Evolutionary conservation across 192 early-diverging fungal genomes (phyloP), one percentile per base, ranked within the genome.

Genomic region (Coemansia sp.): DNA sequence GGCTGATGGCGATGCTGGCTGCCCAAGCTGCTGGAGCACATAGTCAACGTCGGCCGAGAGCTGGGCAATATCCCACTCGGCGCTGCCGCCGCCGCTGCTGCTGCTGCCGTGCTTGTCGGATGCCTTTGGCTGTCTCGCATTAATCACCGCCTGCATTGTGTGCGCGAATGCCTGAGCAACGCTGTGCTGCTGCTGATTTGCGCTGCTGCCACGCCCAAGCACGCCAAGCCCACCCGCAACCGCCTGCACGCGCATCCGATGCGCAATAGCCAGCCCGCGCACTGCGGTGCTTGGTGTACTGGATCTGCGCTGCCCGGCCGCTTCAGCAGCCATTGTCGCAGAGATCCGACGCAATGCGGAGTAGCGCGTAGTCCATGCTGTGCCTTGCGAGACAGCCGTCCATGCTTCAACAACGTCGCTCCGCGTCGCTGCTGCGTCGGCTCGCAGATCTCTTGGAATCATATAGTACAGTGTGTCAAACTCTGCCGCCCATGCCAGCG

Each of bases 361-460:
- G 36, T 71, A 71, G 0, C 76, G 61, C 9, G 61, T 20, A 2
- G 63, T 0, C 69, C 65, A 63, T 17, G 62, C 48, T 14, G 14
- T 17, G 17, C 32, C 14, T 23, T 35, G n/a, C 19, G 22, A 29
- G n/a, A 61, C 36, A 34, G 40, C 61, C 3, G 17, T 38, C 77
- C 77, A 80, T 2, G 77, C 77, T 8, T 41, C 34, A 6, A 80
- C 68, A 9, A 80, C 63, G 55, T 80, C 69, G 33, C 66, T 65
- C 17, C 65, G 72, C 19, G 77, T 80, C 0, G 77, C 72, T 4
- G 29, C 29, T 3, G 40, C 58, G 35, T 71, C 69, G 2, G 38
- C 9, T 5, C 52, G 59, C 34, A 73, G 71, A 33, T 40, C 53
- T 0, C 2, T 9, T 3, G 72, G 68, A 29, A 74, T 57, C 38